Evolutionary conservation across 2,329 filamentous ascomycete genomes (phyloP), one percentile per base, ranked within the genome.

Genomic region (Pseudopyricularia javanii): DNA sequence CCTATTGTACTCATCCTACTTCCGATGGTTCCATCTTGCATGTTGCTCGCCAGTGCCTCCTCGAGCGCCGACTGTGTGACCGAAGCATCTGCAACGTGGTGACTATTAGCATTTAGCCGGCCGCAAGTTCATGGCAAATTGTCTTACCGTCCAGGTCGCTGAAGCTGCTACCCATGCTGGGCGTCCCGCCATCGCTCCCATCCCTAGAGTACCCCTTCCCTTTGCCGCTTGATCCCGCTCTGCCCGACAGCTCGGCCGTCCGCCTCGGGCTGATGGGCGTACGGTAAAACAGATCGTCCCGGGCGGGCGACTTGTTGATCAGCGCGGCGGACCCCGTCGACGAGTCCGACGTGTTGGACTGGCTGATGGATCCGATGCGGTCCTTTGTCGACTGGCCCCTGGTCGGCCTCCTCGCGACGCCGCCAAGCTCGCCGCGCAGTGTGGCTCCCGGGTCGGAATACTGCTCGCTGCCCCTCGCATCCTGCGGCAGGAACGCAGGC

Each of bases 121-220:
- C 7, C 6, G 11, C 7, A 35, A 14, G 5, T 35, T 6, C 24
- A 6, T 11, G 12, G 12, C 3, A 45, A 26, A 45, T 6, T 12
- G 28, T 24, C 65, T 55, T 71, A 80, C 86, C 86, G 64, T 91
- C 88, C 45, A 94, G 74, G 69, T 93, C 88, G 66, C 86, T 91
- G 61, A 89, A 93, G 60, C 86, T 91, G 64, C 87, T 91, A 1
- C 87, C 86, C 82, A 90, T 89, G 60, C 85, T 89, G 1, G 84
- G 85, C 14, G 83, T 85, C 14, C 84, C 59, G 32, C 56, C 58
- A 56, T 89, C 85, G 61, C 84, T 88, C 12, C 79, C 80, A 56
- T 85, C 82, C 12, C 75, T 73, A 1, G 76, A 78, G 47, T 71
- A 66, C 0, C 70, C 73, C 59, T 75, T 74, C 28, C 68, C 71